Base-by-base conservation (phyloP, 1,284 basidiomycete species). In the Apiotrichum sp. region DNA sequence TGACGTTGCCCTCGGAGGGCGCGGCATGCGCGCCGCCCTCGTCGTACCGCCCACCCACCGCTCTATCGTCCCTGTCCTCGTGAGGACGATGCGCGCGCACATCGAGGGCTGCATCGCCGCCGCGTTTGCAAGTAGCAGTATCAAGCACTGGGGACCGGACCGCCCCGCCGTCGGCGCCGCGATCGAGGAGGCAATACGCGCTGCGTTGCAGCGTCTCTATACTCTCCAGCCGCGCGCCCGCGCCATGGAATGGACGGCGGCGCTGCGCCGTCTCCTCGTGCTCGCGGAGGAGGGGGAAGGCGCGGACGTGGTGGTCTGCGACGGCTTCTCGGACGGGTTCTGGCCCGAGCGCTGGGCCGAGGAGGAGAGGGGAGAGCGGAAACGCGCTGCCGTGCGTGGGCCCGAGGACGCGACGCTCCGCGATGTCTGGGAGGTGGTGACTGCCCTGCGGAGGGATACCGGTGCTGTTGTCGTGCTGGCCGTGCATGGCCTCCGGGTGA, bases 301-400 rank as follows among this genome's bases (percentile, higher is more conserved):
- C 22, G 22, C 22, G 22, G 65, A 64, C 45, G 39, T 74, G 31
- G 57, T 76, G 1, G 57, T 70, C 6, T 61, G 68, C 31, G 75
- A 77, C 50, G 75, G 74, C 3, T 65, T 77, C 35, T 64, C 58
- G 4, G 71, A 74, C 51, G 64, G 64, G 1, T 73, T 65, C 56
- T 76, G 72, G 65, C 66, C 69, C 0, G 62, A 71, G 22, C 49
- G 70, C 40, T 72, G 69, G 68, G 55, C 59, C 0, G 66, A 67
- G 4, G 73, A 75, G 56, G 59, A 67, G 29, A 22, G 22, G 22
- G 42, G 52, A 5, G 22, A 29, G 31, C 31, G 31, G 44, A 32
- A 22, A 13, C 11, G 35, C 6, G 22, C 22, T 22, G 22, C 22
- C 22, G 22, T 22, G 22, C 22, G 22, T 22, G 22, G 22, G 22